Conservation (phyloP, 768 basidiomycete genomes). For the Tricholoma furcatifolium region DNA sequence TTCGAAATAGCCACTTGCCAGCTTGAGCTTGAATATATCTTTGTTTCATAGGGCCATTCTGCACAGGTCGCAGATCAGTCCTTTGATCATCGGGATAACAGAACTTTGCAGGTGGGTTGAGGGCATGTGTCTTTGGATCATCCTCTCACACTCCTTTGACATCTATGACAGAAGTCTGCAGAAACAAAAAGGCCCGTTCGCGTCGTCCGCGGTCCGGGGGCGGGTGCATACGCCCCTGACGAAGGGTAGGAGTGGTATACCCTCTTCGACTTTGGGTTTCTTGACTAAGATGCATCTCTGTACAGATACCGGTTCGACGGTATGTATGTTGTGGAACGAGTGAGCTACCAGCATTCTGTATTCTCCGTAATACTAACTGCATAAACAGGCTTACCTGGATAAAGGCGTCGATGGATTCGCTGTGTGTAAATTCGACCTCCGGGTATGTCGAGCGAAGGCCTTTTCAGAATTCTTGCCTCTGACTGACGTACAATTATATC, state of each 20-base stretch:
- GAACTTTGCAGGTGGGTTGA: conserved; percentile 26
- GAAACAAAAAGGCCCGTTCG: conserved; percentile 35
- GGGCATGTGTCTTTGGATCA: not conserved
- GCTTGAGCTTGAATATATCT: not conserved
- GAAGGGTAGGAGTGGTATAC: conserved; percentile 24
- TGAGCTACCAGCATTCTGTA: conserved; percentile 13
- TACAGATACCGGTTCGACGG: conserved; percentile 43
- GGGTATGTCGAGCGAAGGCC: conserved; percentile 15
- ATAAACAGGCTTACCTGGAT: conserved; percentile 24
- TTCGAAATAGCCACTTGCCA: not conserved
- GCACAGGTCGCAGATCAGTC: conserved; percentile 31
- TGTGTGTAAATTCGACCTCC: conserved; percentile 30
- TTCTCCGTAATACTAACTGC: not conserved
- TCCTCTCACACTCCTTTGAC: not conserved
- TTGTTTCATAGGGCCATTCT: conserved; percentile 16
- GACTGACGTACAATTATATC: not conserved
- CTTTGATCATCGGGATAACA: conserved; percentile 33
- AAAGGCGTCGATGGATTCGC: conserved; percentile 26
- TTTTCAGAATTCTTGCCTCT: no score
- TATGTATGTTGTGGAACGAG: conserved; percentile 35
- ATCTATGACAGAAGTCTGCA: conserved; percentile 25
- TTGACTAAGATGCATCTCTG: not conserved
- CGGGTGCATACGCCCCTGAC: conserved; percentile 29
- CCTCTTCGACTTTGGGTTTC: not conserved
- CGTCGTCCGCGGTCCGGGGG: conserved; percentile 36